Conservation (phyloP, 2,329 filamentous ascomycete genomes). For the Lasiodiplodia sp. region DNA sequence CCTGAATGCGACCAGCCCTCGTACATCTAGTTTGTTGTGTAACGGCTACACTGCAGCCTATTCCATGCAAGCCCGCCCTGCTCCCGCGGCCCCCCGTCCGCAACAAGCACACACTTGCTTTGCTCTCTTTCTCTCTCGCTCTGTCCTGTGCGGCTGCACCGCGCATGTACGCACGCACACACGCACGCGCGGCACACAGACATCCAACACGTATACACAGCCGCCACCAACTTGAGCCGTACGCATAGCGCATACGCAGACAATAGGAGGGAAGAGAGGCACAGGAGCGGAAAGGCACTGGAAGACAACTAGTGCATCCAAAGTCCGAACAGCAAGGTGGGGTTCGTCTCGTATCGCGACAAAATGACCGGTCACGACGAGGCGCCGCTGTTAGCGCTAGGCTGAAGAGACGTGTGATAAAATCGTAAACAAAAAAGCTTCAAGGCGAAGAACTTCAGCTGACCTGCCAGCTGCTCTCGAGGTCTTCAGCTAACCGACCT, state of each 20-base stretch:
- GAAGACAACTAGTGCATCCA: not conserved
- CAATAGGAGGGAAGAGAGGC: not conserved
- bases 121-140: not conserved
- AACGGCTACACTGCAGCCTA: slow-evolving; percentile 14
- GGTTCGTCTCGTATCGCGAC: not conserved
- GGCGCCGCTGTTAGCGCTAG: not conserved
- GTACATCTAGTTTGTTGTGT: slow-evolving; percentile 1
- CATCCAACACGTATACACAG: not conserved
- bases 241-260: not conserved
- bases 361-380: not conserved
- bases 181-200: not conserved
- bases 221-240: not conserved
- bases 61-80: slow-evolving; percentile 1
- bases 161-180: not conserved
- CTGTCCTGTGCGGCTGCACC: not conserved
- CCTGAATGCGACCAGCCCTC: slow-evolving; percentile 12
- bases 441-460: not conserved
- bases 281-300: not conserved
- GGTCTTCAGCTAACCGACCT: not conserved
- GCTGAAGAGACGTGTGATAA: not conserved
- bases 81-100: not conserved
- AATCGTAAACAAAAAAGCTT: not conserved
- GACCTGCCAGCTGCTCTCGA: not conserved
- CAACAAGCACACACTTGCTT: not conserved
- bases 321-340: not conserved